phyloP scores from a whole-genome alignment of 2,329 filamentous ascomycete species.

The Pseudonectria foliicola region DNA sequence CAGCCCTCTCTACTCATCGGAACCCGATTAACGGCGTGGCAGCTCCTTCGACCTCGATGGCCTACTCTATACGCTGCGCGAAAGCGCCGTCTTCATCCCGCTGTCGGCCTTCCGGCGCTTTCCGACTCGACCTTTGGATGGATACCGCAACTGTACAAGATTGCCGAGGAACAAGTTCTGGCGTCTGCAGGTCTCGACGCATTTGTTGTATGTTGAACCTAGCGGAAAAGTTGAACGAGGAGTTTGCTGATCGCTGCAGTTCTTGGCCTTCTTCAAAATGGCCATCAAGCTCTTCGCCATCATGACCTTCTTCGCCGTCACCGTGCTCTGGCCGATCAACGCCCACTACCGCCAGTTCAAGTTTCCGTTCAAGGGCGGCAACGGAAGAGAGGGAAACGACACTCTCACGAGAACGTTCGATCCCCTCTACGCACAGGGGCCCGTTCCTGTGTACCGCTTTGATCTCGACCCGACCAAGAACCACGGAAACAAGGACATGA shows the following conservation, averaged over 20 bases:
- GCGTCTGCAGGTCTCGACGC: slow-evolving; percentile 89
- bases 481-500: slow-evolving; percentile 27
- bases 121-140: slow-evolving; percentile 85
- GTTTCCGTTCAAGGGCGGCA: slow-evolving; percentile 1
- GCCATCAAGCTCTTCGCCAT: slow-evolving; percentile 74
- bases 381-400: slow-evolving; percentile 1
- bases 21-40: slow-evolving; percentile 5
- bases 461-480: slow-evolving; percentile 19
- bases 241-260: slow-evolving; percentile 35
- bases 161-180: slow-evolving; percentile 84
- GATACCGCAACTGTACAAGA: slow-evolving; percentile 78
- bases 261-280: slow-evolving; percentile 94
- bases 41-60: slow-evolving; percentile 88
- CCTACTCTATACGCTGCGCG: slow-evolving; percentile 82
- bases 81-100: slow-evolving; percentile 61
- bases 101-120: slow-evolving; percentile 62
- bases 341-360: slow-evolving; percentile 43
- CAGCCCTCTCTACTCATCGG: not conserved
- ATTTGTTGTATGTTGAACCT: slow-evolving; percentile 60
- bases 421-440: slow-evolving; percentile 5
- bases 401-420: slow-evolving; percentile 1
- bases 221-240: not conserved
- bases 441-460: slow-evolving; percentile 8
- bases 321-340: slow-evolving; percentile 82
- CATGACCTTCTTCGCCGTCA: slow-evolving; percentile 73